Evolutionary conservation across 2,329 filamentous ascomycete species (phyloP), one percentile per base, ranked within the genome.

Genomic region (Pseudogymnoascus sp.): DNA sequence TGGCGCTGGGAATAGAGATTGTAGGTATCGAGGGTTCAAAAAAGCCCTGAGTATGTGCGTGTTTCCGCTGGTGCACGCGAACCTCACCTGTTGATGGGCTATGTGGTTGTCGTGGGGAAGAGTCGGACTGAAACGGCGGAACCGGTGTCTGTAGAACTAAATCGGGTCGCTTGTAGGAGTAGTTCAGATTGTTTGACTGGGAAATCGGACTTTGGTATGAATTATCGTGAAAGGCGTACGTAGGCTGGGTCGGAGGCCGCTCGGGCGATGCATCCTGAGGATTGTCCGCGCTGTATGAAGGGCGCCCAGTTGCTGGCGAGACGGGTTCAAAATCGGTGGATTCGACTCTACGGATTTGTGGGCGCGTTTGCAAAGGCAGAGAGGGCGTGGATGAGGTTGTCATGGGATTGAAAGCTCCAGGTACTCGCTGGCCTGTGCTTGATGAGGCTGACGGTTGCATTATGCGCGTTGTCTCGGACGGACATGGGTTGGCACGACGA

Each of bases 21-120:
- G 85, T 87, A 21, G 89, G 88, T 59, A 93, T 78, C 21, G 83
- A 86, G 44, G 89, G 85, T 72, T 93, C 89, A 71, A 93, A 93
- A 70, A 87, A 84, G 70, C 90, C 90, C 72, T 90, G 88, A 7
- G 84, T 89, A 68, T 88, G 84, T 65, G 90, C 90, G 70, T 89
- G 83, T 68, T 86, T 87, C 75, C 87, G 75, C 73, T 83, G 75
- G 80, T 88, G 77, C 70, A 78, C 68, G 75, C 75, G 71, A 44
- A 69, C 68, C 37, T 71, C 70, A 31, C 63, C 62, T 29, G 62
- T 65, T 70, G 71, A 67, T 66, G 72, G 72, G 72, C 69, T 70
- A 17, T 76, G 70, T 23, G 78, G 77, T 40, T 76, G 72, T 46
- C 75, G 79, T 68, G 79, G 68, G 35, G 80, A 78, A 33, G 79